phyloP scores from a whole-genome alignment of 352 stramenopile genomes.

The Peronospora belbahrii region DNA sequence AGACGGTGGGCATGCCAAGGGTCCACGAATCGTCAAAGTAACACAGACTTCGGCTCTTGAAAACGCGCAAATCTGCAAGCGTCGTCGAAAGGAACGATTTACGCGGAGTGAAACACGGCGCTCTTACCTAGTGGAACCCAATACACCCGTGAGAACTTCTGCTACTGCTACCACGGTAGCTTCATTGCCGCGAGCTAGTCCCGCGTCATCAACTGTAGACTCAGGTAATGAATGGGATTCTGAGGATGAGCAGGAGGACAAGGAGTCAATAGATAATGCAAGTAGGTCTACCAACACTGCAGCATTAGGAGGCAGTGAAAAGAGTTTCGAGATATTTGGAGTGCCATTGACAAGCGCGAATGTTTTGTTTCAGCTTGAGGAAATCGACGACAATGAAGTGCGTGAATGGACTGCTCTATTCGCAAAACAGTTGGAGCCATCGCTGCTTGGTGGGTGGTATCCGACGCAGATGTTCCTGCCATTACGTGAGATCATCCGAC shows the following conservation, averaged over 20 bases:
- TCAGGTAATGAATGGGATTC: constrained; percentile 38
- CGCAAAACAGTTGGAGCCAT: constrained; percentile 31
- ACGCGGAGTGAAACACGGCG: constrained; percentile 48
- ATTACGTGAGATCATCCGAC: constrained; percentile 67
- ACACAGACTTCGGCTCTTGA: constrained; percentile 62
- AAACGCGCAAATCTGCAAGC: constrained; percentile 54
- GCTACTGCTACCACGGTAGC: not conserved
- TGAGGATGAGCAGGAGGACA: constrained; percentile 35
- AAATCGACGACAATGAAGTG: constrained; percentile 67
- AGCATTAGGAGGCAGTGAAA: constrained; percentile 15
- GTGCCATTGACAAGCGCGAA: constrained; percentile 64
- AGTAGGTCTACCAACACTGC: constrained; percentile 5
- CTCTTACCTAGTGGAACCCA: constrained; percentile 49
- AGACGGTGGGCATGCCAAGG: constrained; percentile 47
- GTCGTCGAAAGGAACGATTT: constrained; percentile 61
- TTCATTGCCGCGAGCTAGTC: constrained; percentile 9
- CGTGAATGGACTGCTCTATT: constrained; percentile 47
- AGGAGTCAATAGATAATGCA: constrained; percentile 18
- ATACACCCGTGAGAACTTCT: not conserved
- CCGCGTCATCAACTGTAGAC: constrained; percentile 11
- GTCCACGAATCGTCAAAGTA: constrained; percentile 62
- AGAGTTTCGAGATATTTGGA: constrained; percentile 60
- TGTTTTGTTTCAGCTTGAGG: constrained; percentile 64
- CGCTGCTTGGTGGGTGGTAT: constrained; percentile 69
- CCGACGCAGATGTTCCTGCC: constrained; percentile 73